Evolutionary conservation across 2,329 filamentous ascomycete genomes (phyloP), one percentile per base, ranked within the genome.

Genomic region (Didymella pomorum): DNA sequence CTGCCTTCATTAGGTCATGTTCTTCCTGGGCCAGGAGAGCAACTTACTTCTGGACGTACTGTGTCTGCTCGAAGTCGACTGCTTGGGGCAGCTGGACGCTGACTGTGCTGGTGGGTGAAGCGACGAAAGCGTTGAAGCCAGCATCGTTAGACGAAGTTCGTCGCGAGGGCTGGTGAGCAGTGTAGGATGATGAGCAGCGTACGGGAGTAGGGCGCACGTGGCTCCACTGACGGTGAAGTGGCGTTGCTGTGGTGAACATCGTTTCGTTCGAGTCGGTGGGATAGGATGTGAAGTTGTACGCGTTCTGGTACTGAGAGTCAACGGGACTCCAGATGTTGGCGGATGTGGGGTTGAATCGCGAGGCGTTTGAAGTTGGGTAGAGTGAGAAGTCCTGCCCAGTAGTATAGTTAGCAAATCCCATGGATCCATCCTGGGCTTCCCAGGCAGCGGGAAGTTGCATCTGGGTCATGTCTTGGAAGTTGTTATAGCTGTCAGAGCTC

Each of bases 391-490:
- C 72, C 73, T 78, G 76, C 63, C 67, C 73, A 63, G 72, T 60
- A 64, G 73, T 65, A 66, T 70, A 71, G 69, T 78, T 78, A 76
- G 74, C 68, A 72, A 70, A 77, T 37, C 67, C 63, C 63, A 72
- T 70, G 37, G 68, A 54, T 62, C 66, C 67, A 20, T 73, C 70
- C 63, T 71, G 70, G 50, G 68, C 45, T 23, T 77, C 74, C 65
- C 71, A 68, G 49, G 72, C 56, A 64, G 66, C 72, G 47, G 74
- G 65, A 44, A 71, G 69, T 49, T 70, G 67, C 59, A 76, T 63
- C 14, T 75, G 73, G 68, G 64, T 71, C 65, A 77, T 69, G 35
- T 77, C 73, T 52, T 72, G 58, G 60, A 75, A 77, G 28, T 62
- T 64, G 56, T 64, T 71, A 52, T 72, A 74, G 61, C 65, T 73